These are phyloP conservation scores for Leishmania turanica DNA, from an alignment of 208 protist species.

Conservation along the genomic window DNA sequence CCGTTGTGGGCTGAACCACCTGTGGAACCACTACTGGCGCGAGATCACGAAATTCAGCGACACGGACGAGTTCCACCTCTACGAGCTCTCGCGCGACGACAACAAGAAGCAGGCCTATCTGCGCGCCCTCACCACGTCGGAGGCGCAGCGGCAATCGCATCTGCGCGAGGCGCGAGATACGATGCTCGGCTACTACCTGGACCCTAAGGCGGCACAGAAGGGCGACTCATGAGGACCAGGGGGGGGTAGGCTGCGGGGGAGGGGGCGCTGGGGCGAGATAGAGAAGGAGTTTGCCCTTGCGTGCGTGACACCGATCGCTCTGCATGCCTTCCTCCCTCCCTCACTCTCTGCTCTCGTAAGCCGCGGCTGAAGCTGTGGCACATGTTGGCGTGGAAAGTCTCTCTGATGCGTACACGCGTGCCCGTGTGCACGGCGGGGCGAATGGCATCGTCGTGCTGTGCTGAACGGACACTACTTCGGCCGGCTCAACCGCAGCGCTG, in stretches of 20 bases:
- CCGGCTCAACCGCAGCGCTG: not conserved
- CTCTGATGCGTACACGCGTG: not conserved
- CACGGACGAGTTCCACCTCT: constrained; percentile 76
- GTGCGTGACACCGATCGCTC: not conserved
- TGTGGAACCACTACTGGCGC: constrained; percentile 88
- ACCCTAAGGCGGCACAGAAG: constrained; percentile 15
- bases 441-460: not conserved
- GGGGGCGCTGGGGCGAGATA: not conserved
- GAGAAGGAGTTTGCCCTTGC: not conserved
- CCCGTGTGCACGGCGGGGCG: not conserved
- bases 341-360: not conserved
- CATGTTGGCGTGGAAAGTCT: not conserved
- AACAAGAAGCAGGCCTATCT: constrained; percentile 81
- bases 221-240: not conserved
- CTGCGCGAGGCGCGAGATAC: constrained; percentile 20
- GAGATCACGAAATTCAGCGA: constrained; percentile 73
- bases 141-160: constrained; percentile 21
- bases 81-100: constrained; percentile 77
- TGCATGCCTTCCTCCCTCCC: not conserved
- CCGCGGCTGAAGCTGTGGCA: not conserved
- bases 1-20: constrained; percentile 84
- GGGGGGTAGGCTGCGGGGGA: not conserved
- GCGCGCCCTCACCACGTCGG: constrained; percentile 49
- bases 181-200: constrained; percentile 35
- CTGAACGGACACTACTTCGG: not conserved